These are phyloP conservation scores for Pythium dissimile DNA, from an alignment of 352 stramenopile species.

Conservation along the genomic window DNA sequence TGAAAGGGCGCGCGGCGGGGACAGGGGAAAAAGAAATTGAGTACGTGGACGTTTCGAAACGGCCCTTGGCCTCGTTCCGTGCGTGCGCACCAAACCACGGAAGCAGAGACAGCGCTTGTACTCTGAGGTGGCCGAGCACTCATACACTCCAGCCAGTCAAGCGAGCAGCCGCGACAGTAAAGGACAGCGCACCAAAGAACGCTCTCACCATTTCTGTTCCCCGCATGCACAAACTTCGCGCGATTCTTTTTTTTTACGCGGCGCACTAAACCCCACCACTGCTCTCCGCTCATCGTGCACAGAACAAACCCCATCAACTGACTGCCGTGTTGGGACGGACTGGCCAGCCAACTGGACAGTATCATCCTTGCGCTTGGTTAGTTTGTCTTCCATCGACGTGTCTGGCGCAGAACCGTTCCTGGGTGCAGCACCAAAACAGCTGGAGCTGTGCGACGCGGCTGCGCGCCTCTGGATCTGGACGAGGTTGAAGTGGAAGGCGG, in stretches of 20 bases:
- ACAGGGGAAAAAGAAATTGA: not conserved
- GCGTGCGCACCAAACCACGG: not conserved
- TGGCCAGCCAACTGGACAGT: not conserved
- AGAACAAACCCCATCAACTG: not conserved
- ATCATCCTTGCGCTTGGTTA: not conserved
- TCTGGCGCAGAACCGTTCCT: not conserved
- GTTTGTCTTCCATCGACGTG: slow-evolving; percentile 6
- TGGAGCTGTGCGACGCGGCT: slow-evolving; percentile 12
- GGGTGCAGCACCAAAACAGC: not conserved
- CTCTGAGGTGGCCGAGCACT: not conserved
- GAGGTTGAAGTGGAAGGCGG: slow-evolving; percentile 14
- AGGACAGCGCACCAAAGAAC: not conserved
- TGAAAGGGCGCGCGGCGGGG: not conserved
- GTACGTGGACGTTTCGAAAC: slow-evolving; percentile 1
- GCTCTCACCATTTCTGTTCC: not conserved
- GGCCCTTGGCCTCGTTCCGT: not conserved
- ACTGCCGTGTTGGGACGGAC: not conserved
- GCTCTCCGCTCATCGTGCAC: not conserved
- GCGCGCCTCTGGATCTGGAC: not conserved
- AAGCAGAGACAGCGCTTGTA: not conserved
- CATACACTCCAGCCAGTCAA: no score
- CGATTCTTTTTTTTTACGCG: not conserved
- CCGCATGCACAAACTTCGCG: not conserved
- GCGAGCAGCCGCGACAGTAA: not conserved
- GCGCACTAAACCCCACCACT: no score